Evolutionary conservation across 768 basidiomycete species (phyloP).

Genomic region (Suillus fuscotomentosus): DNA sequence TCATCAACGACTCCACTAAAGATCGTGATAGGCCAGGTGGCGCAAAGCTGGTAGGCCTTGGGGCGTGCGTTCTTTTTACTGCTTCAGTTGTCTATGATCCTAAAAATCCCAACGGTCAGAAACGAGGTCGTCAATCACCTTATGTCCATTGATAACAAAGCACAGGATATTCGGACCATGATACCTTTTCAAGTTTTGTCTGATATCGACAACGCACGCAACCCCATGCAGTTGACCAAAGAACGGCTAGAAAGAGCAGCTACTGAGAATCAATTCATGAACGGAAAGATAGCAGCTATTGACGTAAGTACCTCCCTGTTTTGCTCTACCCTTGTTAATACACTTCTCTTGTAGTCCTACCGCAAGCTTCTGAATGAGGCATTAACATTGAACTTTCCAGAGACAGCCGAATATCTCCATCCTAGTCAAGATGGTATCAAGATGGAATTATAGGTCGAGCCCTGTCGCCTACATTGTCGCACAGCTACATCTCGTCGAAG

Average conservation of each 20-base stretch:
- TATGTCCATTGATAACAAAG: constrained; percentile 64
- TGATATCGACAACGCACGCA: constrained; percentile 78
- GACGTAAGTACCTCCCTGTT: constrained; percentile 44
- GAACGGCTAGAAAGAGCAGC: constrained; percentile 81
- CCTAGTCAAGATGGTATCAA: constrained; percentile 8
- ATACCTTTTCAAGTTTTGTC: constrained; percentile 73
- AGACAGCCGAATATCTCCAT: constrained; percentile 32
- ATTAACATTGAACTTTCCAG: constrained; percentile 69
- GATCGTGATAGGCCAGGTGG: constrained; percentile 70
- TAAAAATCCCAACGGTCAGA: constrained; percentile 33
- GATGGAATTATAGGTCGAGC: neutral
- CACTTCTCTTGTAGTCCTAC: constrained; percentile 55
- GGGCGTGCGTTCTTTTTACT: constrained; percentile 51
- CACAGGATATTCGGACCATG: constrained; percentile 58
- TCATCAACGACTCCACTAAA: constrained; percentile 80
- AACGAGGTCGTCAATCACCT: constrained; percentile 76
- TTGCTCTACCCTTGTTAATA: constrained; percentile 7
- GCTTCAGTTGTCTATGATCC: constrained; percentile 4
- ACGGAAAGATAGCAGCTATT: constrained; percentile 81
- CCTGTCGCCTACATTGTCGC: neutral
- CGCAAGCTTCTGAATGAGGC: constrained; percentile 66
- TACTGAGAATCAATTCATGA: constrained; percentile 90
- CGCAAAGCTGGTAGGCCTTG: constrained; percentile 73
- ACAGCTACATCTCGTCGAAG: neutral
- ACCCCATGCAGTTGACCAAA: constrained; percentile 80